Base-by-base conservation (phyloP, 306 rosid species). In the Lathyrus aphaca region DNA sequence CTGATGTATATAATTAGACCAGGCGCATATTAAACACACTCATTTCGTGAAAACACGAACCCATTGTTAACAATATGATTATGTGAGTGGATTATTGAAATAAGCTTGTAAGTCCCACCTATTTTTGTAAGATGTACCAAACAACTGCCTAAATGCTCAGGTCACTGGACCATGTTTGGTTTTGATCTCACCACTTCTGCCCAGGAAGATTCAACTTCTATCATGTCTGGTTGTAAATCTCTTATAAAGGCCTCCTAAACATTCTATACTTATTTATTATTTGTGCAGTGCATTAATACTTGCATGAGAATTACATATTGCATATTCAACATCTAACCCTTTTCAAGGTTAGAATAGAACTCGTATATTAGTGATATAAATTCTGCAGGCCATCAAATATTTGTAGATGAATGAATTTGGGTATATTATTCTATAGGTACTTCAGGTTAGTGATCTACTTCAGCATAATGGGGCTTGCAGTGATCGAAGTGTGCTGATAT, bases 381-480 rank as follows among this genome's bases (percentile, higher is more conserved):
- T 30, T 58, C 21, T n/a, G 10, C 10, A 13, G 23, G 39, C 18
- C 58, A 12, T 51, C 57, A 19, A 9, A 18, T 37, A 25, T 38
- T 21, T 17, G 43, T 64, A 11, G 12, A 53, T 76, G 46, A 64
- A 6, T 15, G 42, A 70, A 43, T 30, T 35, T 13, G n/a, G 23
- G 40, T 30, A 29, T 73, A 27, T 40, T 65, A 9, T 77, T 54
- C 39, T 35, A 64, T 86, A 93, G 98, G 91, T 93, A 68, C 86
- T 93, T 69, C 97, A 93, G 77, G 84, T 84, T 30, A 93, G 98
- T 79, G 98, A 90, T 77, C 86, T 93, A 64, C 96, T 93, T 67
- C 91, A 93, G 73, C 68, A 77, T 63, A 87, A 79, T 61, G 96
- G 90, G 2, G 90, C 88, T 18, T 83, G 90, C 76, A 90, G 74